A percentile compares a stretch with the other conserved stretches of the same genome.
These are phyloP conservation scores for Vitellaria paradoxa DNA, from an alignment of 179 eudicot species.

Conservation along the genomic window DNA sequence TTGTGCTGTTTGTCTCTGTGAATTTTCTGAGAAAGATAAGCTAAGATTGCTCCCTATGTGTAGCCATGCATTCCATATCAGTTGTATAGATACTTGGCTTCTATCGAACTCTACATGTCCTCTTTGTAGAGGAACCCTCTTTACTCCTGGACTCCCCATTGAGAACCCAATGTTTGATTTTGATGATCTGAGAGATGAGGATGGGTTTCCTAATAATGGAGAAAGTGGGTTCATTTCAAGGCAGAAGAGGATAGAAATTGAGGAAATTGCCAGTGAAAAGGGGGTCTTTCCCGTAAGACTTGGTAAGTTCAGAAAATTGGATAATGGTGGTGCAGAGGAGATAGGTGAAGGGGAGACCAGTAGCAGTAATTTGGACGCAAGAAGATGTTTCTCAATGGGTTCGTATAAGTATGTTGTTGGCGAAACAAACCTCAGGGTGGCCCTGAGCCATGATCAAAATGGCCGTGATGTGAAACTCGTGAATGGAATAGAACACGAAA, in stretches of 20 bases:
- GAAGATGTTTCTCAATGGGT: slow-evolving; percentile 59
- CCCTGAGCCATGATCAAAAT: slow-evolving; percentile 23
- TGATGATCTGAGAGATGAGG: slow-evolving; percentile 37
- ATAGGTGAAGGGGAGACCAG: slow-evolving; percentile 33
- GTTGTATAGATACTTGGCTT: slow-evolving; percentile 62
- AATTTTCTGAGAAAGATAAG: slow-evolving; percentile 42
- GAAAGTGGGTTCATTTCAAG: slow-evolving; percentile 18
- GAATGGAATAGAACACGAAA: slow-evolving; percentile 11
- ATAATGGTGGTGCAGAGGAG: slow-evolving; percentile 11
- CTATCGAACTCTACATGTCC: slow-evolving; percentile 56
- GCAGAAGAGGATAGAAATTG: slow-evolving; percentile 29
- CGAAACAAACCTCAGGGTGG: slow-evolving; percentile 33
- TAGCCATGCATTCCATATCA: slow-evolving; percentile 57
- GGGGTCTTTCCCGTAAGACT: slow-evolving; percentile 44
- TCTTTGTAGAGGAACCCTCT: slow-evolving; percentile 45
- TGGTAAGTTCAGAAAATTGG: slow-evolving; percentile 44
- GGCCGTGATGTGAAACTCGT: slow-evolving; percentile 9
- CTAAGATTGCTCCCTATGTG: slow-evolving; percentile 52
- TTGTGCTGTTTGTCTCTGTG: slow-evolving; percentile 59
- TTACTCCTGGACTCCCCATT: slow-evolving; percentile 32
- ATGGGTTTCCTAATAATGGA: slow-evolving; percentile 20
- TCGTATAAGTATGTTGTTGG: slow-evolving; percentile 53
- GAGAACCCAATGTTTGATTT: slow-evolving; percentile 42
- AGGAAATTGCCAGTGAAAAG: slow-evolving; percentile 28
- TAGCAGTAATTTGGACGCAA: slow-evolving; percentile 44